Evolutionary conservation across 768 basidiomycete genomes (phyloP).

Genomic region (Lactarius sp.): DNA sequence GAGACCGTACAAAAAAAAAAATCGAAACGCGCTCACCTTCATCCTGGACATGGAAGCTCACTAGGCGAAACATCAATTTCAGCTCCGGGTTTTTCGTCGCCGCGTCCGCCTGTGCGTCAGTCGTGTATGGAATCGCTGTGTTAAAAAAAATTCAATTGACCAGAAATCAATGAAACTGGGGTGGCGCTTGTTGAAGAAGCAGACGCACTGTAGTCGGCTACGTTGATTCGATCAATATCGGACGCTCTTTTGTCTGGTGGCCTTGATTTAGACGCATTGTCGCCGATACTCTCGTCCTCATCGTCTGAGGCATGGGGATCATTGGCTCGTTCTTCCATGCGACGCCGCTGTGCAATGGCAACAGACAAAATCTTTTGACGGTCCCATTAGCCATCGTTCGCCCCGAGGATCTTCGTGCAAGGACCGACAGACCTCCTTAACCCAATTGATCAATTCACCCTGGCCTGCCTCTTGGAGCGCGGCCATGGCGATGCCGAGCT

Average conservation of each 20-base stretch:
- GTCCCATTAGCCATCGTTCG: slow-evolving; percentile 10
- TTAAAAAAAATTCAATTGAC: slow-evolving; percentile 4
- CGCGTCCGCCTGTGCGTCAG: slow-evolving; percentile 69
- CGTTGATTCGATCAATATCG: slow-evolving; percentile 60
- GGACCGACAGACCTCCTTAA: slow-evolving; percentile 59
- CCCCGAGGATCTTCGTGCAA: not conserved
- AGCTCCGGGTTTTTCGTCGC: slow-evolving; percentile 73
- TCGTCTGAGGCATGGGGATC: slow-evolving; percentile 34
- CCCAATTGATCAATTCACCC: slow-evolving; percentile 67
- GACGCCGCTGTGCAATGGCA: slow-evolving; percentile 54
- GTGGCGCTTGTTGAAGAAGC: not conserved
- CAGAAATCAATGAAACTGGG: not conserved
- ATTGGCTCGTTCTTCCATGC: slow-evolving; percentile 59
- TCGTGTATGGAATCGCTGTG: slow-evolving; percentile 70
- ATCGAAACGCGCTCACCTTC: slow-evolving; percentile 47
- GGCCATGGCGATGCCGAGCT: slow-evolving; percentile 81
- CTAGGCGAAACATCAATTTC: slow-evolving; percentile 79
- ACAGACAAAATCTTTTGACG: slow-evolving; percentile 50
- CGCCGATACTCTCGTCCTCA: slow-evolving; percentile 32
- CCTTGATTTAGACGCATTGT: not conserved
- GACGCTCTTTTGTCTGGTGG: slow-evolving; percentile 43
- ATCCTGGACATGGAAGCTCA: slow-evolving; percentile 61
- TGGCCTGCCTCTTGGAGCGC: slow-evolving; percentile 64
- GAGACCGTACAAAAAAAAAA: not conserved
- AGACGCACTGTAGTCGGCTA: slow-evolving; percentile 69